Conservation (phyloP, 2,329 filamentous ascomycete genomes). For the Stemphylium vesicarium region DNA sequence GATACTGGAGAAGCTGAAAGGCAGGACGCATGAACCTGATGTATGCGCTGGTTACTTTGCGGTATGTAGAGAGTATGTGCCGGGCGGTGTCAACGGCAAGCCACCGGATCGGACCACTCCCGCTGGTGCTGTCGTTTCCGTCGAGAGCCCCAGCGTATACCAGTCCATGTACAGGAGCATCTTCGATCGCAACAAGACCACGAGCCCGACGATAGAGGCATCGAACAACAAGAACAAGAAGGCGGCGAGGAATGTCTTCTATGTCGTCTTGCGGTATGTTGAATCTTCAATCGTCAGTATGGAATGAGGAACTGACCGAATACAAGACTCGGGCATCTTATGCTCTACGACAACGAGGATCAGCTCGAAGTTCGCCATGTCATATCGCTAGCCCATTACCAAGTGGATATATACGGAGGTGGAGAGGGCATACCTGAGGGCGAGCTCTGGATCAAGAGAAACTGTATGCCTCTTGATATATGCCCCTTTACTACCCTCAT, state of each 20-base stretch:
- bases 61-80: conserved; percentile 91
- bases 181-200: conserved; percentile 76
- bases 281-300: too few species aligned
- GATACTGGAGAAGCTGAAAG: conserved; percentile 33
- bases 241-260: conserved; percentile 88
- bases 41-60: conserved; percentile 92
- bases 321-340: conserved; percentile 75
- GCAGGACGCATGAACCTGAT: conserved; percentile 67
- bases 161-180: conserved; percentile 98
- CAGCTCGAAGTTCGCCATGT: conserved; percentile 97
- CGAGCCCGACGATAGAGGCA: conserved; percentile 60
- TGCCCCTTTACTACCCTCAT: not conserved
- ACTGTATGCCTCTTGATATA: conserved; percentile 58
- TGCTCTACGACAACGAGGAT: conserved; percentile 96
- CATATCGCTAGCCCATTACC: conserved; percentile 87
- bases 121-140: conserved; percentile 75
- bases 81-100: conserved; percentile 89
- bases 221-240: conserved; percentile 61
- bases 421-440: conserved; percentile 81
- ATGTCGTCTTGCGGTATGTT: conserved; percentile 80
- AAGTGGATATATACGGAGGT: conserved; percentile 83
- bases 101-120: conserved; percentile 86
- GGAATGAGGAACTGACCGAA: conserved; percentile 13
- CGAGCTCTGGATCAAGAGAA: conserved; percentile 94
- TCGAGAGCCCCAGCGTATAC: conserved; percentile 91